Evolutionary conservation across 208 protist species (phyloP), one percentile per base, ranked within the genome.

Genomic region (Trypanosoma lewisi): DNA sequence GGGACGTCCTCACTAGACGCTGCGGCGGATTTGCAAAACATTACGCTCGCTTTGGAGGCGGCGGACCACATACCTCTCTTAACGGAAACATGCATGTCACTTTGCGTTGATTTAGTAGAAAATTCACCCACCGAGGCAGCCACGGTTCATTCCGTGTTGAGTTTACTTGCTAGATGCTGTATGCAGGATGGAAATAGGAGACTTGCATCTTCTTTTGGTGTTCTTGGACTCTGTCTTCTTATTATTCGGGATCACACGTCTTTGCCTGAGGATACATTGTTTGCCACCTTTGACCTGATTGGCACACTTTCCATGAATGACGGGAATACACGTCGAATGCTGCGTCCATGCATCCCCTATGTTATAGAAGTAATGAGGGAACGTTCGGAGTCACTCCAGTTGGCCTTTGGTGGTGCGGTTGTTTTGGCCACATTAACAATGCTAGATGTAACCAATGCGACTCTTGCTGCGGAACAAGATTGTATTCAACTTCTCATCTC

Each of bases 311-410:
- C 78, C 27, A 78, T 83, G 30, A 75, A 50, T 52, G 78, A 79
- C 61, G 79, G 71, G 11, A 44, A 50, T 19, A 77, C 75, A 36
- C 76, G 83, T 27, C 48, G 54, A 33, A 61, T 64, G 33, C 61
- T 91, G 42, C 76, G 82, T 2, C 85, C 85, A 3, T 75, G 67
- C 47, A 90, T 95, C 57, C 89, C 85, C 17, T 87, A 91, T 63
- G 56, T 88, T 21, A 50, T 91, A 33, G 49, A 60, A 28, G 58
- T 67, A 8, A 76, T 93, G 77, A 64, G 57, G 44, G 55, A 73
- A n/a, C 64, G 76, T 49, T 33, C 73, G 11, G 73, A 75, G 14
- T 71, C 68, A 1, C 72, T 87, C n/a, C 80, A 92, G 36, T 69
- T 92, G 23, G 66, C 85, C 4, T 85, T 91, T 58, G 84, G 79